Percentiles rank a stretch among this genome's conserved stretches.
Conservation (phyloP, 2,329 filamentous ascomycete species). For the Knufia petricola region DNA sequence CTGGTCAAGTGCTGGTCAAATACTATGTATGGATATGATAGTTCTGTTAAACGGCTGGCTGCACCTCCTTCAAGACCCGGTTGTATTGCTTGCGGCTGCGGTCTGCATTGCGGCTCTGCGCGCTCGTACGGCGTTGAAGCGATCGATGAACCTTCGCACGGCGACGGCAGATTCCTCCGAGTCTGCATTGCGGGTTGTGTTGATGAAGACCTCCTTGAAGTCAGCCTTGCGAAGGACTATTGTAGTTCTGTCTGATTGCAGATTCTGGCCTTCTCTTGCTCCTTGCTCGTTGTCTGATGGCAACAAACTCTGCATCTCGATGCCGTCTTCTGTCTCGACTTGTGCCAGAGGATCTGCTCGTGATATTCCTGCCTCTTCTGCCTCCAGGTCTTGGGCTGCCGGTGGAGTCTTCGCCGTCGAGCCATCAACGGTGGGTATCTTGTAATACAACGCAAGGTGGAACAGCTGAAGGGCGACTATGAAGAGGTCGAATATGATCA, state of each 20-base stretch:
- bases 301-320: constrained; percentile 6
- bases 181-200: not conserved
- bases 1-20: too few species aligned
- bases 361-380: constrained; percentile 10
- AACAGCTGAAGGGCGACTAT: constrained; percentile 7
- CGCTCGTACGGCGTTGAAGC: constrained; percentile 2
- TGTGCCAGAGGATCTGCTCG: not conserved
- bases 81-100: not conserved
- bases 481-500: constrained; percentile 4
- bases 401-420: not conserved
- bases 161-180: not conserved
- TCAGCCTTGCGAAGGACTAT: constrained; percentile 6
- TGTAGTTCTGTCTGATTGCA: not conserved
- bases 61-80: not conserved
- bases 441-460: constrained; percentile 6
- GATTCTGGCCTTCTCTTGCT: not conserved
- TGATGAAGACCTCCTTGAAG: constrained; percentile 8
- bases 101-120: not conserved
- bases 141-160: constrained; percentile 1
- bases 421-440: not conserved
- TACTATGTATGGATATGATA: too few species aligned
- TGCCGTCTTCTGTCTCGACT: constrained; percentile 5
- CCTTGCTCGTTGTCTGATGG: not conserved
- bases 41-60: not conserved
- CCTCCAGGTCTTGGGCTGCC: constrained; percentile 6